A percentile compares a stretch with the other conserved stretches of the same genome.
Evolutionary conservation across 2,329 filamentous ascomycete species (phyloP).

Genomic region (Shiraia bambusicola): DNA sequence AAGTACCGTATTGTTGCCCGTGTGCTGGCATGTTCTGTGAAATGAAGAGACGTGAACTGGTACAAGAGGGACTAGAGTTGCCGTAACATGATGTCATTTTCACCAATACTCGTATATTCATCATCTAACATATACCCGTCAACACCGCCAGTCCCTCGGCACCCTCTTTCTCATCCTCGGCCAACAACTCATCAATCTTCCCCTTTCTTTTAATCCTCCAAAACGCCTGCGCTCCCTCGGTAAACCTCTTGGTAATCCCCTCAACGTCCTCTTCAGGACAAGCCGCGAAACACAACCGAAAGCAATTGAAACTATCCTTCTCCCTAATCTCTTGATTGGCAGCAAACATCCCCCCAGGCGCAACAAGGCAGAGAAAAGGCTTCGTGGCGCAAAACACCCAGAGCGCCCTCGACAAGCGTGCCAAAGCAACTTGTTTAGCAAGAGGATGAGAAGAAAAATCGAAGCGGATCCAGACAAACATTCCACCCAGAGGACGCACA

Average conservation of each 20-base stretch:
- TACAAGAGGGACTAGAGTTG: no score
- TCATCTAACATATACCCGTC: slow-evolving; percentile 33
- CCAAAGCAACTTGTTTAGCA: slow-evolving; percentile 55
- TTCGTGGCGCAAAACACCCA: slow-evolving; percentile 71
- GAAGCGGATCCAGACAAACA: slow-evolving; percentile 85
- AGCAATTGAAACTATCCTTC: slow-evolving; percentile 68
- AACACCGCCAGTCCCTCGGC: slow-evolving; percentile 32
- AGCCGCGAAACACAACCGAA: slow-evolving; percentile 81
- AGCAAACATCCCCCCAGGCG: slow-evolving; percentile 73
- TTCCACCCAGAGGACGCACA: slow-evolving; percentile 78
- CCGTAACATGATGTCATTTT: no score
- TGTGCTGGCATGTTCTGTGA: no score
- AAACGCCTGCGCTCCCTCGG: slow-evolving; percentile 69
- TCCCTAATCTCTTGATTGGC: slow-evolving; percentile 62
- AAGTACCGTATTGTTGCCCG: no score
- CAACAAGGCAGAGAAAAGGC: slow-evolving; percentile 69
- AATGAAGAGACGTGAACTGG: no score
- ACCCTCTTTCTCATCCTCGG: slow-evolving; percentile 35
- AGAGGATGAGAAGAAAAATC: slow-evolving; percentile 74
- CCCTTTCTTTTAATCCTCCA: slow-evolving; percentile 71
- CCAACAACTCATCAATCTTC: slow-evolving; percentile 64
- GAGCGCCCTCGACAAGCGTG: slow-evolving; percentile 63
- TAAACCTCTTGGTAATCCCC: slow-evolving; percentile 63
- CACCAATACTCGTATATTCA: no score
- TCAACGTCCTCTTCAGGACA: slow-evolving; percentile 71